Percentiles rank a stretch among this genome's conserved stretches.
phyloP scores from a whole-genome alignment of 495 filamentous ascomycete species.

The Podospora anserina region DNA sequence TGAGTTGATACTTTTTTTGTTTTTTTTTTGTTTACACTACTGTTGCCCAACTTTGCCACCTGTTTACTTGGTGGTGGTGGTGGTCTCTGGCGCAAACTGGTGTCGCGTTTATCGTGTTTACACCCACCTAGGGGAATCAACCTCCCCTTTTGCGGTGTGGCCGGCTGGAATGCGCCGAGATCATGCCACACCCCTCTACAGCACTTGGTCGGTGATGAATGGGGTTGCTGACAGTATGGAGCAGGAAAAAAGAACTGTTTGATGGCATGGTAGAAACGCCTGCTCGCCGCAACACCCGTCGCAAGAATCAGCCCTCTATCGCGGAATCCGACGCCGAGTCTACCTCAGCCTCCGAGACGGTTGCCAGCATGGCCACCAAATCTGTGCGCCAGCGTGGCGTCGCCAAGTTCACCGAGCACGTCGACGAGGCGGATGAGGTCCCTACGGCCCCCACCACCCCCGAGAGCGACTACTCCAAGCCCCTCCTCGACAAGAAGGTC shows the following conservation, averaged over 20 bases:
- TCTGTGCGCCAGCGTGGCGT: slow-evolving; percentile 36
- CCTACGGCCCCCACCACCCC: slow-evolving; percentile 24
- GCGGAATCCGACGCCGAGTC: slow-evolving; percentile 44
- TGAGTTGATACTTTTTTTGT: slow-evolving; percentile 29
- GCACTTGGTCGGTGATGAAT: not conserved
- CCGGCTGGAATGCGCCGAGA: slow-evolving; percentile 3
- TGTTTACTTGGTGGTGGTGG: not conserved
- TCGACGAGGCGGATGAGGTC: slow-evolving; percentile 35
- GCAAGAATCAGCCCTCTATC: slow-evolving; percentile 41
- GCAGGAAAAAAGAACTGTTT: slow-evolving; percentile 51
- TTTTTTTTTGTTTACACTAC: not conserved
- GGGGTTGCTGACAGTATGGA: not conserved
- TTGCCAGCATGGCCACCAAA: slow-evolving; percentile 27
- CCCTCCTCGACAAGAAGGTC: slow-evolving; percentile 23
- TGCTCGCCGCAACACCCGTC: slow-evolving; percentile 36
- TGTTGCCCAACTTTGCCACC: not conserved
- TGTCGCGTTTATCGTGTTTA: not conserved
- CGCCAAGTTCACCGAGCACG: slow-evolving; percentile 46
- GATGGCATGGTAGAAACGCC: slow-evolving; percentile 53
- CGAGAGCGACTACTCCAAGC: slow-evolving; percentile 31
- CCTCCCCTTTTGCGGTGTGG: not conserved
- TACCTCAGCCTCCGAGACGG: slow-evolving; percentile 36
- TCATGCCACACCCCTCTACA: not conserved
- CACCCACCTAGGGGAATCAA: not conserved
- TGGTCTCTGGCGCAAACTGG: not conserved